Base-by-base conservation (phyloP, 2,329 filamentous ascomycete genomes). In the Purpureocillium takamizusanense region DNA sequence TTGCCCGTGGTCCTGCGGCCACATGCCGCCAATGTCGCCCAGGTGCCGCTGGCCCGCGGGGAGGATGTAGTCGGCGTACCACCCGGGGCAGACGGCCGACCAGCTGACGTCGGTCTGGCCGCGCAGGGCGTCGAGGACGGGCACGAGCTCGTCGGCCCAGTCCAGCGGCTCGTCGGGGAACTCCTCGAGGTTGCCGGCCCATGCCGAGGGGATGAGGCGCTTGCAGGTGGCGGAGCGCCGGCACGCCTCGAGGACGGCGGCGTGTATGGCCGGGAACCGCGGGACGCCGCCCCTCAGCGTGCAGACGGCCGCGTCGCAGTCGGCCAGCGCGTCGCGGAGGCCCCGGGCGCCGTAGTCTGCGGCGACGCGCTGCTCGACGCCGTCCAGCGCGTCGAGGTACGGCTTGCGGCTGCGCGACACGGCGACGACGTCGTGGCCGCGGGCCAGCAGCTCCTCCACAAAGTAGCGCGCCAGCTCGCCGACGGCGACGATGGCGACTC, bases 161-260 rank as follows among this genome's bases (percentile, higher is more conserved):
- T 33, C 32, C 14, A 42, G 29, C 9, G 40, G 40, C 33, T 42
- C 36, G 16, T 42, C 33, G 17, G 36, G 40, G 23, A 42, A 39
- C 11, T 39, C 40, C 12, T 38, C 21, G 8, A 38, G 10, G 21
- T 39, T 39, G n/a, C 31, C 36, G 0, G 27, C 36, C 36, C 36
- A 42, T 8, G n/a, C 33, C 27, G 36, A 42, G 32, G 40, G 40
- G 8, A 42, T 39, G 16, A 41, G 31, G 35, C 39, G 39, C 36
- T 42, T 36, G 36, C 40, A 42, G 7, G 16, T 42, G 6, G 35
- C 35, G 4, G 39, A 41, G 17, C 25, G 12, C 30, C 23, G 21
- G 16, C 39, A 41, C 7, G 39, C 39, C 12, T 32, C 39, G 3
- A 41, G 36, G 18, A 41, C 12, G 31, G 35, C 39, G 4, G n/a